Evolutionary conservation across 768 basidiomycete genomes (phyloP).

Genomic region (Tephrocybe sp.): DNA sequence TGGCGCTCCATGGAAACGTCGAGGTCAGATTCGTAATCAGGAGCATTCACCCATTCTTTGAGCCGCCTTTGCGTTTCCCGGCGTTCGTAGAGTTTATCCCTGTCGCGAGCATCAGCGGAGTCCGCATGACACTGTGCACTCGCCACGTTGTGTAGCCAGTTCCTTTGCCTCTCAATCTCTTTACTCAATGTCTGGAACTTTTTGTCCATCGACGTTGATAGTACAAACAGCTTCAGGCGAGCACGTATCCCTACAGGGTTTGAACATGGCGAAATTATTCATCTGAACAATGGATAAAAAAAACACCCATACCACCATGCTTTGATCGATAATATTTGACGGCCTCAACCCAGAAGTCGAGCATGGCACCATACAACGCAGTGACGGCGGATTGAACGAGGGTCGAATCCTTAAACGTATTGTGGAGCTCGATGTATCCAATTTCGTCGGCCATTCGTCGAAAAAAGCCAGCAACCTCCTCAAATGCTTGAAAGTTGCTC

Average conservation of each 20-base stretch:
- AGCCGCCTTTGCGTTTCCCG: not conserved
- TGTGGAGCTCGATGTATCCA: not conserved
- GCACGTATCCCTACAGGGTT: not conserved
- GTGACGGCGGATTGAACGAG: constrained; percentile 1
- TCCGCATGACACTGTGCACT: constrained; percentile 3
- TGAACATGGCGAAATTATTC: too few relatives aligned
- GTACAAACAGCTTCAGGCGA: not conserved
- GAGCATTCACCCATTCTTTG: constrained; percentile 3
- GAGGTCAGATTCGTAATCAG: not conserved
- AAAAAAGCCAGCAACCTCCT: constrained; percentile 2
- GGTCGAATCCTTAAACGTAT: not conserved
- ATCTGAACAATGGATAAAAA: not conserved
- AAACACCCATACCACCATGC: not conserved
- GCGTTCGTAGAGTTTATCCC: not conserved
- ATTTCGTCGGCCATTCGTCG: constrained; percentile 1
- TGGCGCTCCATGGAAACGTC: not conserved
- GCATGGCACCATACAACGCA: not conserved
- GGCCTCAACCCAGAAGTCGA: constrained; percentile 8
- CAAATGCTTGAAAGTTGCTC: not conserved
- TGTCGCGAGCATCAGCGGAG: not conserved
- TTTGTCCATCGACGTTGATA: constrained; percentile 1
- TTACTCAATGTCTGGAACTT: not conserved
- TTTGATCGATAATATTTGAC: constrained; percentile 3
- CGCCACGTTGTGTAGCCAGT: not conserved
- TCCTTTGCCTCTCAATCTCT: not conserved